Base-by-base conservation (phyloP, 352 stramenopile genomes). In the Globisporangium echinulatum region DNA sequence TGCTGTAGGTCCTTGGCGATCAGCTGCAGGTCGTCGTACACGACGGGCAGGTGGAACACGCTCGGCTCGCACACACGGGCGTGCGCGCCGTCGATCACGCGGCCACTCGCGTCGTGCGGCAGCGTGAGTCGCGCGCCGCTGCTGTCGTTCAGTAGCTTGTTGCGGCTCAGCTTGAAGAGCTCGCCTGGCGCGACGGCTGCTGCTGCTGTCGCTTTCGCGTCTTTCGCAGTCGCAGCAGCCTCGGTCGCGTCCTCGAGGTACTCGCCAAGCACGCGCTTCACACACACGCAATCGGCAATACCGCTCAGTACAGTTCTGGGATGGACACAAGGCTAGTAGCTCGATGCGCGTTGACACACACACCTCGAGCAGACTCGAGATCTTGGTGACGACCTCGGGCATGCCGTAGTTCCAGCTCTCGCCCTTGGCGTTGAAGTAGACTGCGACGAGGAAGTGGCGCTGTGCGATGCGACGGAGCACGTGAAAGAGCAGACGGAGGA, bases 361-460 rank as follows among this genome's bases (percentile, higher is more conserved):
- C 56, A 92, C 79, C 75, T 92, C 74, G 0, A 90, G 58, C 19
- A 90, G 67, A 15, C 72, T 67, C 2, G 79, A 85, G 52, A 89
- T 83, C 48, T 73, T 87, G 7, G 70, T 71, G n/a, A 88, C 53
- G 7, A 94, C 68, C 14, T 91, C 79, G 7, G 75, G 58, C 70
- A 90, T 84, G 40, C 74, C 69, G 56, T 90, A 92, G 60, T 78
- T 83, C 68, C 75, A 87, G 54, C 66, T 77, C 19, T 88, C 77
- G 8, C 70, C 77, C 10, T 87, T 75, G 0, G 68, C 39, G 54
- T 87, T 79, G 40, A 94, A 89, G 51, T 86, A 90, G 1, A 70
- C 52, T 0, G 82, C 63, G 6, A 88, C 69, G 47, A 91, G 68
- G 46, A 68, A 86, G 57, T 92, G 82, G n/a, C 80, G 80, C 49